phyloP scores from a whole-genome alignment of 768 basidiomycete genomes.

The Naganishia antarctica region DNA sequence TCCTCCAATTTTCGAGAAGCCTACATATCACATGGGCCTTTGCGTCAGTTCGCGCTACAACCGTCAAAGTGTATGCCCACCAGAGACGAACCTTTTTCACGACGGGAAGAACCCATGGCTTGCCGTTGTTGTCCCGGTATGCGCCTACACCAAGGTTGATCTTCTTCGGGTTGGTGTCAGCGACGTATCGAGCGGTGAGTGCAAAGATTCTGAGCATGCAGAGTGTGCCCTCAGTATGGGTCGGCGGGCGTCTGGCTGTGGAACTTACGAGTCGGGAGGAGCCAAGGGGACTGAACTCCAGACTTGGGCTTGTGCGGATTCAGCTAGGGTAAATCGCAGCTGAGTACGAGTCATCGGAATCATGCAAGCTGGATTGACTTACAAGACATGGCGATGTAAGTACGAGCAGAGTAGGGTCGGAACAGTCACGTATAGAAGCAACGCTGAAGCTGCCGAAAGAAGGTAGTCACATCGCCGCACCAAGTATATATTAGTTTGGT shows the following conservation, averaged over 20 bases:
- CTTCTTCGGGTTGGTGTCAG: slow-evolving; percentile 79
- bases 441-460: neutral
- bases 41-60: neutral
- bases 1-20: slow-evolving; percentile 55
- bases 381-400: neutral
- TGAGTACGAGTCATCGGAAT: neutral
- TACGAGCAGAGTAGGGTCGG: neutral
- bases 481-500: neutral
- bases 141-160: slow-evolving; percentile 95
- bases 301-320: slow-evolving; percentile 19
- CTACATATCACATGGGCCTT: neutral
- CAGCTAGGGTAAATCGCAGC: neutral
- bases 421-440: neutral
- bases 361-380: neutral
- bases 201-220: slow-evolving; percentile 41
- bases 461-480: neutral
- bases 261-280: slow-evolving; percentile 33
- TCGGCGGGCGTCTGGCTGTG: too few relatives aligned
- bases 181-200: slow-evolving; percentile 87
- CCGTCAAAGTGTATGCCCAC: slow-evolving; percentile 1
- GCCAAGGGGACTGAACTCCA: slow-evolving; percentile 32
- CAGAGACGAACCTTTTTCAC: slow-evolving; percentile 67
- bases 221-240: too few relatives aligned
- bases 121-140: slow-evolving; percentile 84
- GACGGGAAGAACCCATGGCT: slow-evolving; percentile 79